These are phyloP conservation scores for Chaetomiaceae sp. DNA, from an alignment of 2,329 filamentous ascomycete species.

Conservation along the genomic window DNA sequence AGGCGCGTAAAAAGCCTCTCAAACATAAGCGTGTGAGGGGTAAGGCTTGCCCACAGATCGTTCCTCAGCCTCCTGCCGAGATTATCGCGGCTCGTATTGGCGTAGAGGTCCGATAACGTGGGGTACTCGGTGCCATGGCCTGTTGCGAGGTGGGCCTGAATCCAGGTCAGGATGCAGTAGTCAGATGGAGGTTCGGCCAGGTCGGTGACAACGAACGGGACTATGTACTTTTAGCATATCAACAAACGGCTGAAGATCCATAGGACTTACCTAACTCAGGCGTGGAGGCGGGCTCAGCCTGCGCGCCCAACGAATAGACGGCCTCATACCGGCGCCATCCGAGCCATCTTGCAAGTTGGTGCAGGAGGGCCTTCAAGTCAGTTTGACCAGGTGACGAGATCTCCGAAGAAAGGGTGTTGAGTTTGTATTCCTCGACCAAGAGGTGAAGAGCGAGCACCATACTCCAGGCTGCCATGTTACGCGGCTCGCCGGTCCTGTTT, in stretches of 20 bases:
- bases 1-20: conserved; percentile 61
- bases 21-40: conserved; percentile 68
- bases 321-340: conserved; percentile 56
- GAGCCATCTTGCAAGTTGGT: conserved; percentile 79
- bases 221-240: conserved; percentile 9
- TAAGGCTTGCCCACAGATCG: conserved; percentile 43
- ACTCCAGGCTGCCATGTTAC: conserved; percentile 59
- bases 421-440: conserved; percentile 82
- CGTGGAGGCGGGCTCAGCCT: conserved; percentile 41
- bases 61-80: conserved; percentile 36
- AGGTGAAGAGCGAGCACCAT: conserved; percentile 76
- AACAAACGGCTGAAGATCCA: background rate
- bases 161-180: conserved; percentile 48
- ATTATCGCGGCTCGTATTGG: conserved; percentile 35
- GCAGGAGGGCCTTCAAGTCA: conserved; percentile 67
- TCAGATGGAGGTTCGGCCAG: conserved; percentile 30
- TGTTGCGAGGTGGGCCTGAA: conserved; percentile 44
- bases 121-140: conserved; percentile 37
- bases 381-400: conserved; percentile 41
- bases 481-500: conserved; percentile 49
- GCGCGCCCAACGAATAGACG: conserved; percentile 50
- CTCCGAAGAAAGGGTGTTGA: conserved; percentile 57
- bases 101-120: conserved; percentile 44
- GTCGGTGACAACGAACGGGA: conserved; percentile 1
- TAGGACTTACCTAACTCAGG: conserved; percentile 38